phyloP scores from a whole-genome alignment of 176 grass and related monocot species.

The Cenchrus americanus region DNA sequence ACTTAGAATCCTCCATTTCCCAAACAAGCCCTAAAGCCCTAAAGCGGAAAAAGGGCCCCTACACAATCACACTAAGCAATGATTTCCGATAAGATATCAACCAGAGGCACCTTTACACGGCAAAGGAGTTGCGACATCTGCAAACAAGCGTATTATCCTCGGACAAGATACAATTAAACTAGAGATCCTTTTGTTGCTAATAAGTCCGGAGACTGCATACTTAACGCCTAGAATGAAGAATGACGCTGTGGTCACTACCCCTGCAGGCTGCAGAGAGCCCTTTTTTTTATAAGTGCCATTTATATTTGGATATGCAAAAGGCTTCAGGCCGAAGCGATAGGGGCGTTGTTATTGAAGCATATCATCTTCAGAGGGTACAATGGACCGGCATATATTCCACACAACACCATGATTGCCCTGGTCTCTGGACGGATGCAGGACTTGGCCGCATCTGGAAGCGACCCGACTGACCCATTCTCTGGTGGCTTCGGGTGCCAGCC shows the following conservation, averaged over 20 bases:
- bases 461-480: slow-evolving; percentile 37
- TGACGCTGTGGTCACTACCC: not conserved
- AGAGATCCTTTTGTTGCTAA: not conserved
- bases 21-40: too few species aligned
- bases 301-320: not conserved
- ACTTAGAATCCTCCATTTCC: too few species aligned
- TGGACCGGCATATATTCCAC: slow-evolving; percentile 25
- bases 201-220: not conserved
- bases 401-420: slow-evolving; percentile 3
- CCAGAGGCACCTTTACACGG: not conserved
- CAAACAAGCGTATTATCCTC: slow-evolving; percentile 35
- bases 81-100: slow-evolving; percentile 5
- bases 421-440: not conserved
- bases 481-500: slow-evolving; percentile 37
- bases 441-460: slow-evolving; percentile 37
- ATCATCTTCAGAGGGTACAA: slow-evolving; percentile 24
- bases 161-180: slow-evolving; percentile 16
- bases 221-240: not conserved
- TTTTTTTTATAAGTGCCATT: not conserved
- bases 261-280: too few species aligned
- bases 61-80: not conserved
- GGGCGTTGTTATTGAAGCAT: slow-evolving; percentile 18
- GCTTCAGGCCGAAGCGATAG: slow-evolving; percentile 28
- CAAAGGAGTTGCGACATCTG: slow-evolving; percentile 4
- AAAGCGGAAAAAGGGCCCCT: not conserved